phyloP scores from a whole-genome alignment of 2,329 filamentous ascomycete species.

The Gyromitra esculenta region DNA sequence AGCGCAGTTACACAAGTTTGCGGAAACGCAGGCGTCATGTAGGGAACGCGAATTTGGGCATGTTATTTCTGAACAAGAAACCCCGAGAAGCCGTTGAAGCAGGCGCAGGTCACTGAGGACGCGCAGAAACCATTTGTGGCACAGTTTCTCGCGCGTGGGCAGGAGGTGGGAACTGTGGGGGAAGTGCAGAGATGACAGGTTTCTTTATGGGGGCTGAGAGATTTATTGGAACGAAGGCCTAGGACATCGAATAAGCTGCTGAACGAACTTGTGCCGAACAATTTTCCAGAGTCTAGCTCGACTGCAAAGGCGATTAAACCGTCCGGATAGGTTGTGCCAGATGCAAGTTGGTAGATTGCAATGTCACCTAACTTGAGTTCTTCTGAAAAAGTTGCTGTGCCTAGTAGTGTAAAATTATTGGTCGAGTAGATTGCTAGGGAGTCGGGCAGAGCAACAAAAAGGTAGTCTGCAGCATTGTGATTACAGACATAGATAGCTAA shows the following conservation, averaged over 20 bases:
- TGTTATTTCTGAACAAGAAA: constrained; percentile 60
- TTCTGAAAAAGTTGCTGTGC: constrained; percentile 60
- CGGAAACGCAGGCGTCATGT: constrained; percentile 62
- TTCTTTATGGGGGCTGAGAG: constrained; percentile 60
- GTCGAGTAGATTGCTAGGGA: constrained; percentile 62
- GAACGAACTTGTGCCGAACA: constrained; percentile 62
- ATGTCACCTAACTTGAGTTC: constrained; percentile 63
- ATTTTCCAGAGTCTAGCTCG: constrained; percentile 61
- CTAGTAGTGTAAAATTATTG: constrained; percentile 59
- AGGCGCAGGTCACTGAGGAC: constrained; percentile 60
- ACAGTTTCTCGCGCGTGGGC: constrained; percentile 57
- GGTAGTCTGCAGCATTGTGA: constrained; percentile 59
- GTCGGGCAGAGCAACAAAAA: constrained; percentile 62
- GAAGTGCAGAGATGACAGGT: constrained; percentile 56
- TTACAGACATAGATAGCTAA: constrained; percentile 62
- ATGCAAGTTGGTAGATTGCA: constrained; percentile 61
- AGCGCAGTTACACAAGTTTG: constrained; percentile 62
- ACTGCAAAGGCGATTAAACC: constrained; percentile 63
- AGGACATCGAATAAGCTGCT: constrained; percentile 59
- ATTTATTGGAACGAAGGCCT: constrained; percentile 60
- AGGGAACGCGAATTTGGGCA: constrained; percentile 63
- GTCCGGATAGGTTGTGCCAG: constrained; percentile 59
- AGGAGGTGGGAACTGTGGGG: constrained; percentile 57
- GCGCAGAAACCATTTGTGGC: constrained; percentile 61
- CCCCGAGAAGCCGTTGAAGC: constrained; percentile 63